Evolutionary conservation across 2,329 filamentous ascomycete species (phyloP), one percentile per base, ranked within the genome.

Genomic region (Didymella keratinophila): DNA sequence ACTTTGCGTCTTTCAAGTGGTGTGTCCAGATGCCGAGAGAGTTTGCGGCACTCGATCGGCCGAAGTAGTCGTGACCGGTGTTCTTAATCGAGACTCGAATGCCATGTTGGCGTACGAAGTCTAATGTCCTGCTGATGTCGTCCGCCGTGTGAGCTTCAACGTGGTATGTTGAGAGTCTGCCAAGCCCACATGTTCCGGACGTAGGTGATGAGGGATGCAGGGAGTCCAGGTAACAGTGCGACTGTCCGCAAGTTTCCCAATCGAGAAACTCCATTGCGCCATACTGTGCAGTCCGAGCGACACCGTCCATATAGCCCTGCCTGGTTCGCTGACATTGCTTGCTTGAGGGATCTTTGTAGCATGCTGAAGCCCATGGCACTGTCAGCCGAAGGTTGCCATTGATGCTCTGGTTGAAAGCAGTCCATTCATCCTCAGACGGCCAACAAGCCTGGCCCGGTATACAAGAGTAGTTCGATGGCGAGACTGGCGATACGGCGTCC

Each of bases 61-160:
- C 73, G 45, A 75, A 75, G 50, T 76, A 77, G 49, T 76, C 74
- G 46, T 77, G 75, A 2, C 75, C 74, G 1, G 73, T 76, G 32
- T 76, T 77, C 50, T 75, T 74, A 51, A 77, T 74, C 2, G 73
- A 74, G 0, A 76, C 47, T 2, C 74, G 72, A 25, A 77, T 70
- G 4, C 68, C 70, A 50, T 75, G 68, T 21, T 70, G 42, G 25
- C 65, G 64, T 34, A 70, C 69, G 32, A 77, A 76, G 21, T 62
- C 30, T 36, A 76, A 37, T 1, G 72, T 69, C 45, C 62, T 68
- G 52, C 63, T 67, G 37, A 76, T 72, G 42, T 75, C 70, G 10
- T 63, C 49, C 23, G 66, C 51, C 14, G 50, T 64, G 10, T 65
- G 66, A 11, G 69, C 72, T 60, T 73, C 69, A 3, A 75, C 71